phyloP scores from a whole-genome alignment of 129 eudicot genomes.

The Dittrichia graveolens region DNA sequence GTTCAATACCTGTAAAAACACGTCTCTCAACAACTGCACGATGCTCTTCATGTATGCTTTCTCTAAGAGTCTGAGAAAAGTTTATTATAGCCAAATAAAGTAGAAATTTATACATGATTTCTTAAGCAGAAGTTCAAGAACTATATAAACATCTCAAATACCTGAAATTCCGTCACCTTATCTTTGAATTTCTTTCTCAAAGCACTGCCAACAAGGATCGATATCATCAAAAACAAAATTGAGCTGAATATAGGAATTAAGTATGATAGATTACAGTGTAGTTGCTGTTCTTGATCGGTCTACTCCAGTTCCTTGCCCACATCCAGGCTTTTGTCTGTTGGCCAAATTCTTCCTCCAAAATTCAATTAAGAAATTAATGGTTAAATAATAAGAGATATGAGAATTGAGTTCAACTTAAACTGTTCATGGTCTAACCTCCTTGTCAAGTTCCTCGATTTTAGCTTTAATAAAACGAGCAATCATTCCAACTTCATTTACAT shows the following conservation, averaged over 20 bases:
- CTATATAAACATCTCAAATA: slow-evolving; percentile 17
- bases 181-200: slow-evolving; percentile 44
- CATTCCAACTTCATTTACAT: slow-evolving; percentile 86
- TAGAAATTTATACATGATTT: slow-evolving; percentile 11
- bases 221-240: background rate
- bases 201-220: slow-evolving; percentile 47
- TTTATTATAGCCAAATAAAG: slow-evolving; percentile 14
- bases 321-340: slow-evolving; percentile 84
- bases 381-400: background rate
- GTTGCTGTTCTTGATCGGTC: slow-evolving; percentile 91
- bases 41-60: slow-evolving; percentile 73
- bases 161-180: slow-evolving; percentile 83
- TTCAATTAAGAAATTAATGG: slow-evolving; percentile 7
- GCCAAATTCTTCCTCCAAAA: slow-evolving; percentile 54
- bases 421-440: slow-evolving; percentile 51
- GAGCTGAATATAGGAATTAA: background rate
- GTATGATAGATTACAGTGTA: slow-evolving; percentile 59
- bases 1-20: slow-evolving; percentile 67
- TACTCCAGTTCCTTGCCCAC: slow-evolving; percentile 97
- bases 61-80: slow-evolving; percentile 62
- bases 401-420: background rate
- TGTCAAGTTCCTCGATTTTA: slow-evolving; percentile 83
- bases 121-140: background rate
- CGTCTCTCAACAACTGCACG: slow-evolving; percentile 88
- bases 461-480: slow-evolving; percentile 76